Evolutionary conservation across 2,329 filamentous ascomycete species (phyloP).

Genomic region (Cordyceps cicadae): DNA sequence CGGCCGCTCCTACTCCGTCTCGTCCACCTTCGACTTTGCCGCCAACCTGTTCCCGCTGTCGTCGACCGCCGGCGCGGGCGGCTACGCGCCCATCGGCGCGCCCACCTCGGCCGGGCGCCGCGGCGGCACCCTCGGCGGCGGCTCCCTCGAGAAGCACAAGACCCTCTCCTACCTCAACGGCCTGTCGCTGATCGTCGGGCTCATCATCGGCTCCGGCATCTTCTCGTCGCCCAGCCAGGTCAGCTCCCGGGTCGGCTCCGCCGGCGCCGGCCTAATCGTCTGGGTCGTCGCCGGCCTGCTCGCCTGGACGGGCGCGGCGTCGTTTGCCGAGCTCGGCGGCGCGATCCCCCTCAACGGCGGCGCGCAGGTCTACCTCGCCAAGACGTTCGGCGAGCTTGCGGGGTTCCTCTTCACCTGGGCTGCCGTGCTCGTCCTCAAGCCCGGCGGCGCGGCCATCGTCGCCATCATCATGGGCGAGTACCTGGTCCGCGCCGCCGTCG

Average conservation of each 20-base stretch:
- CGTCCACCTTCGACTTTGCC: slow-evolving; percentile 93
- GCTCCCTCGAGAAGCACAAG: slow-evolving; percentile 85
- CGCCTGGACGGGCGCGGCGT: slow-evolving; percentile 92
- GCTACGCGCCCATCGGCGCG: slow-evolving; percentile 80
- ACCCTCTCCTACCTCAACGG: slow-evolving; percentile 92
- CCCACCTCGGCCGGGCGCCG: slow-evolving; percentile 49
- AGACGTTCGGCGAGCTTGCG: slow-evolving; percentile 88
- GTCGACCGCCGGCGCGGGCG: slow-evolving; percentile 53
- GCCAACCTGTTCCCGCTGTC: slow-evolving; percentile 86
- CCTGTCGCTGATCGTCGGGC: slow-evolving; percentile 76
- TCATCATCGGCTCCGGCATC: slow-evolving; percentile 94
- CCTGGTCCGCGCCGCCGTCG: slow-evolving; percentile 77
- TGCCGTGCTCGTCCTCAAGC: slow-evolving; percentile 87
- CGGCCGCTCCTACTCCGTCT: slow-evolving; percentile 74
- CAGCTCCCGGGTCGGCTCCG: slow-evolving; percentile 82
- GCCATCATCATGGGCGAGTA: slow-evolving; percentile 98
- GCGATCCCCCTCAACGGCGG: slow-evolving; percentile 94
- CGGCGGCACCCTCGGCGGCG: slow-evolving; percentile 48
- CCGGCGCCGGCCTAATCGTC: slow-evolving; percentile 80
- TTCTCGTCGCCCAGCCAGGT: slow-evolving; percentile 93
- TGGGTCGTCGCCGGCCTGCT: slow-evolving; percentile 88
- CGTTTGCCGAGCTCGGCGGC: slow-evolving; percentile 90
- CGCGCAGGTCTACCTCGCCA: slow-evolving; percentile 85
- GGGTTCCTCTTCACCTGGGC: slow-evolving; percentile 97
- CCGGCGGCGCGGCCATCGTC: slow-evolving; percentile 87